These are phyloP conservation scores for Trametes meyenii DNA, from an alignment of 768 basidiomycete species.

Conservation along the genomic window DNA sequence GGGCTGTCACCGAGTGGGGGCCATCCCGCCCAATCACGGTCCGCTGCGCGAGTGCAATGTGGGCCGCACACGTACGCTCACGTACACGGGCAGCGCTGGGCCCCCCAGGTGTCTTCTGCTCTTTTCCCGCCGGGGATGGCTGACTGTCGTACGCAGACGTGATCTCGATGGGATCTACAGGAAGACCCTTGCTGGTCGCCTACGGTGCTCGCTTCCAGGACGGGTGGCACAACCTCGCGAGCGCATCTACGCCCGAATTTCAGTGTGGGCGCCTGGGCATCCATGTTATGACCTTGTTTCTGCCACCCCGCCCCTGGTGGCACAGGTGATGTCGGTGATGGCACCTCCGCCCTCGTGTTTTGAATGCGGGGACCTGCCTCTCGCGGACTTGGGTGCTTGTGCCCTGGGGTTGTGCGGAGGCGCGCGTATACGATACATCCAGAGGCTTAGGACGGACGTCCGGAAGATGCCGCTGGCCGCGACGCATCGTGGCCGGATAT, in stretches of 20 bases:
- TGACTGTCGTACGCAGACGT: background rate
- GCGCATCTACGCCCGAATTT: background rate
- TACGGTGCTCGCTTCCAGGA: constrained; percentile 10
- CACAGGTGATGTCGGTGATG: constrained; percentile 8
- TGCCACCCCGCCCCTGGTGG: background rate
- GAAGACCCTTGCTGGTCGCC: background rate
- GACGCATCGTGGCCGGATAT: background rate
- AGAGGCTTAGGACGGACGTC: background rate
- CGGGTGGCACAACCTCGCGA: constrained; percentile 8
- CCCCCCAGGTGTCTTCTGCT: background rate
- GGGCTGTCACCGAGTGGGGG: background rate
- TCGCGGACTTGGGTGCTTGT: constrained; percentile 8
- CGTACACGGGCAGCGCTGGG: background rate
- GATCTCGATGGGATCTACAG: constrained; percentile 17
- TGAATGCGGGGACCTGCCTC: background rate
- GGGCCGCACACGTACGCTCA: constrained; percentile 7
- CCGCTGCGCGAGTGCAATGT: background rate
- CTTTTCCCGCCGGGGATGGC: background rate
- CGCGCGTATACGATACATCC: constrained; percentile 6
- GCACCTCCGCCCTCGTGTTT: constrained; percentile 1
- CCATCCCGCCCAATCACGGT: background rate
- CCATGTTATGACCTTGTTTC: constrained; percentile 5
- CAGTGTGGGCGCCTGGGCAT: constrained; percentile 1
- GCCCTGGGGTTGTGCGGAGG: background rate
- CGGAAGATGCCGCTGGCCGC: constrained; percentile 12